These are phyloP conservation scores for Candida ulmi DNA, from an alignment of 805 yeast species.

Conservation along the genomic window DNA sequence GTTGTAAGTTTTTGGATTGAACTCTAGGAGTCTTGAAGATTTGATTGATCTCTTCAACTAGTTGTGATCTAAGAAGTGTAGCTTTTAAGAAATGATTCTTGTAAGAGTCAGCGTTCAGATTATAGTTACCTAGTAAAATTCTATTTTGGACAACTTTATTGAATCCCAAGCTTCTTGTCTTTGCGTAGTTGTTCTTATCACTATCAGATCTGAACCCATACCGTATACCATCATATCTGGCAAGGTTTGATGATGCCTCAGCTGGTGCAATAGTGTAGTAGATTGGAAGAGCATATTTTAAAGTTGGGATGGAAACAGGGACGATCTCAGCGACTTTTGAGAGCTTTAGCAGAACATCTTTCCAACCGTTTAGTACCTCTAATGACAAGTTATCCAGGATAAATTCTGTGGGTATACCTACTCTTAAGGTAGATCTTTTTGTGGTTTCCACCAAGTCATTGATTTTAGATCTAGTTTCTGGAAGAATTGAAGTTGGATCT, in stretches of 20 bases:
- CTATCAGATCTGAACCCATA: conserved; percentile 56
- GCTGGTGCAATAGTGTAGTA: conserved; percentile 88
- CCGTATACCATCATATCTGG: conserved; percentile 86
- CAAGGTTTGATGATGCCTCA: conserved; percentile 88
- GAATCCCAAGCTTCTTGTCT: conserved; percentile 61
- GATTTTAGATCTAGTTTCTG: conserved; percentile 25
- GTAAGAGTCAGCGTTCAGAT: conserved; percentile 66
- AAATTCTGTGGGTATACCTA: conserved; percentile 77
- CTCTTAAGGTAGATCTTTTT: conserved; percentile 24
- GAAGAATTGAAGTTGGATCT: conserved; percentile 71
- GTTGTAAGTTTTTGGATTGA: conserved; percentile 16
- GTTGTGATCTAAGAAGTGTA: conserved; percentile 50
- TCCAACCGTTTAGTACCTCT: conserved; percentile 43
- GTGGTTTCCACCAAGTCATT: not conserved
- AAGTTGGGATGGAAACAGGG: conserved; percentile 65
- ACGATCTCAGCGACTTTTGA: conserved; percentile 39
- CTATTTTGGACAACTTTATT: conserved; percentile 83
- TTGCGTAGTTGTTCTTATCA: conserved; percentile 39
- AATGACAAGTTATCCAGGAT: conserved; percentile 48
- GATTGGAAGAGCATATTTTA: conserved; percentile 63
- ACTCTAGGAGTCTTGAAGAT: conserved; percentile 52
- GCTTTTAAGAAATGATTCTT: conserved; percentile 76
- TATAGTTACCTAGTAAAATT: conserved; percentile 80
- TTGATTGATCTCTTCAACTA: conserved; percentile 61
- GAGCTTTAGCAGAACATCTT: conserved; percentile 37